A percentile compares a stretch with the other conserved stretches of the same genome.
These are phyloP conservation scores for Pleurotus djamor DNA, from an alignment of 768 basidiomycete species.

Conservation along the genomic window DNA sequence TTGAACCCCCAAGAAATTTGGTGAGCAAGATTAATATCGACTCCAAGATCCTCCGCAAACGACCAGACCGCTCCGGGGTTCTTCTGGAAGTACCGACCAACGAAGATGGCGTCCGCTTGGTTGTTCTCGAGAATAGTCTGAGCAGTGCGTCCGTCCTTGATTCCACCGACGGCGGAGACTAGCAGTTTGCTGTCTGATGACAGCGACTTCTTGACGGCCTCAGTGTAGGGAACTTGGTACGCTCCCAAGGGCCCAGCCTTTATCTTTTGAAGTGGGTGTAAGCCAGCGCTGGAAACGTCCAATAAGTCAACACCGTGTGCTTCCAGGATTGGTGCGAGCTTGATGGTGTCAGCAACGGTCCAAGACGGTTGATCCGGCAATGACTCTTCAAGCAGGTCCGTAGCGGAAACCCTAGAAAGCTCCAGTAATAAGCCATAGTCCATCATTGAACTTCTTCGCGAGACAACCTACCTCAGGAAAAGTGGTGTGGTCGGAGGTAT, in stretches of 20 bases:
- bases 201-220: conserved; percentile 44
- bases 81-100: conserved; percentile 57
- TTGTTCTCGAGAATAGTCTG: conserved; percentile 56
- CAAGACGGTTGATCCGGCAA: conserved; percentile 62
- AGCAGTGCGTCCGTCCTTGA: conserved; percentile 53
- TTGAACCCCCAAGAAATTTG: conserved; percentile 57
- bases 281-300: conserved; percentile 71
- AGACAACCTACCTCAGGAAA: conserved; percentile 54
- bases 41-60: conserved; percentile 56
- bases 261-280: conserved; percentile 37
- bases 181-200: conserved; percentile 33
- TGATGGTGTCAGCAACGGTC: conserved; percentile 66
- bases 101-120: conserved; percentile 56
- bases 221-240: conserved; percentile 57
- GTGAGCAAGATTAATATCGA: conserved; percentile 41
- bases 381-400: conserved; percentile 67
- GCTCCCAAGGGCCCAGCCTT: conserved; percentile 21
- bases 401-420: conserved; percentile 54
- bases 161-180: conserved; percentile 50
- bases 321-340: conserved; percentile 54
- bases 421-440: too few relatives aligned
- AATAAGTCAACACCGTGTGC: conserved; percentile 73
- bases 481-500: conserved; percentile 66
- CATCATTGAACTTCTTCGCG: background rate
- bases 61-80: conserved; percentile 52